Conservation (phyloP, 2,329 filamentous ascomycete genomes). For the Chaetomiaceae sp. region DNA sequence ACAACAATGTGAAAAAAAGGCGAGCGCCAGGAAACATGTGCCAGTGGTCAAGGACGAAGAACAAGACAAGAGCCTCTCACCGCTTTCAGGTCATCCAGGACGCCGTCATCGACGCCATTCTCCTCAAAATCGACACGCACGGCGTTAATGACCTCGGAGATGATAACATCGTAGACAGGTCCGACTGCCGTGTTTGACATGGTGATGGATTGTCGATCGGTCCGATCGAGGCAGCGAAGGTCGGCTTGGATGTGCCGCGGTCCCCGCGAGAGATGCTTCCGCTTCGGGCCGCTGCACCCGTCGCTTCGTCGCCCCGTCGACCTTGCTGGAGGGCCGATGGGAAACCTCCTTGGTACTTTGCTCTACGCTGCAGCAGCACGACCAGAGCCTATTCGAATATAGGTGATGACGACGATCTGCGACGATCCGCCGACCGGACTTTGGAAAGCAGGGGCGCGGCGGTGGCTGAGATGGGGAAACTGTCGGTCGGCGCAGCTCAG, state of each 20-base stretch:
- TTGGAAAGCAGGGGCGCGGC: conserved; percentile 1
- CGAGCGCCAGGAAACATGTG: conserved; percentile 2
- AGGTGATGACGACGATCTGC: too few species aligned
- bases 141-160: conserved; percentile 81
- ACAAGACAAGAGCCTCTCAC: conserved; percentile 49
- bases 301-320: background rate
- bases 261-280: conserved; percentile 6
- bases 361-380: conserved; percentile 1
- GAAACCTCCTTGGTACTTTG: background rate
- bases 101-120: conserved; percentile 80
- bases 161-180: conserved; percentile 70
- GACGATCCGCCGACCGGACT: too few species aligned
- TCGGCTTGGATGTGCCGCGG: conserved; percentile 1
- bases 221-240: conserved; percentile 6
- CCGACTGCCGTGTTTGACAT: conserved; percentile 63
- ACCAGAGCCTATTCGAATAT: too few species aligned
- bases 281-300: background rate
- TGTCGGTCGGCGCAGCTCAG: conserved; percentile 8
- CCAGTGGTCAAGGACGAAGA: background rate
- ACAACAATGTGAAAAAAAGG: background rate
- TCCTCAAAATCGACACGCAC: conserved; percentile 96
- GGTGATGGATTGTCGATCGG: conserved; percentile 22
- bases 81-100: conserved; percentile 79
- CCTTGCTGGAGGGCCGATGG: background rate
- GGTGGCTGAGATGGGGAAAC: conserved; percentile 18